Evolutionary conservation across 2,329 filamentous ascomycete species (phyloP).

Genomic region (Colletotrichum sp.): DNA sequence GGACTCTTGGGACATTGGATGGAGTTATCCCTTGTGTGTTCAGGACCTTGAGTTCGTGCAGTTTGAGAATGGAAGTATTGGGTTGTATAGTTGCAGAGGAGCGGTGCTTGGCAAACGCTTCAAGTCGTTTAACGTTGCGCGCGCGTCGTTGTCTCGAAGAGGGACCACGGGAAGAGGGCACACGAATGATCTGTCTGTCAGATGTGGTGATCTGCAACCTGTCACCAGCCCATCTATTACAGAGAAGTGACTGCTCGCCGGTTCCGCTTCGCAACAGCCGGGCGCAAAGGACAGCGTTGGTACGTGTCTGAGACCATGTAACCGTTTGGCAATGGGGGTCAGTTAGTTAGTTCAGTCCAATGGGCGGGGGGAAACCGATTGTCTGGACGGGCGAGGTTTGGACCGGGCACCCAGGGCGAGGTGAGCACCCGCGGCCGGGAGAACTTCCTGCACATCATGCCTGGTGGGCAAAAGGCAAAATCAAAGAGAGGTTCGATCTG

Average conservation of each 20-base stretch:
- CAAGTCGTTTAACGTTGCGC: not conserved
- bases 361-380: not conserved
- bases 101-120: not conserved
- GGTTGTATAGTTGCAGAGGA: not conserved
- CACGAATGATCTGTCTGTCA: not conserved
- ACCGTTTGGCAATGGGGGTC: not conserved
- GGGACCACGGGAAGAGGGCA: not conserved
- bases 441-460: slow-evolving; percentile 10
- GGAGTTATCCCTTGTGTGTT: not conserved
- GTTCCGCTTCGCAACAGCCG: not conserved
- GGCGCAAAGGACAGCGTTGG: not conserved
- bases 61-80: not conserved
- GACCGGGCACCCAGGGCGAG: not conserved
- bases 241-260: not conserved
- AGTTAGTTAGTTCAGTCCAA: not conserved
- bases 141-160: not conserved
- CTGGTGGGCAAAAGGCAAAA: not conserved
- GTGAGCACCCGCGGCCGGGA: not conserved
- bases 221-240: not conserved
- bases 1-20: not conserved
- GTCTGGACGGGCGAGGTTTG: not conserved
- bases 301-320: not conserved
- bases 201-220: not conserved
- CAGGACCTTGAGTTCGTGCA: not conserved
- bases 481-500: not conserved